These are phyloP conservation scores for Aschersonia sp. DNA, from an alignment of 2,329 filamentous ascomycete genomes.

Conservation along the genomic window DNA sequence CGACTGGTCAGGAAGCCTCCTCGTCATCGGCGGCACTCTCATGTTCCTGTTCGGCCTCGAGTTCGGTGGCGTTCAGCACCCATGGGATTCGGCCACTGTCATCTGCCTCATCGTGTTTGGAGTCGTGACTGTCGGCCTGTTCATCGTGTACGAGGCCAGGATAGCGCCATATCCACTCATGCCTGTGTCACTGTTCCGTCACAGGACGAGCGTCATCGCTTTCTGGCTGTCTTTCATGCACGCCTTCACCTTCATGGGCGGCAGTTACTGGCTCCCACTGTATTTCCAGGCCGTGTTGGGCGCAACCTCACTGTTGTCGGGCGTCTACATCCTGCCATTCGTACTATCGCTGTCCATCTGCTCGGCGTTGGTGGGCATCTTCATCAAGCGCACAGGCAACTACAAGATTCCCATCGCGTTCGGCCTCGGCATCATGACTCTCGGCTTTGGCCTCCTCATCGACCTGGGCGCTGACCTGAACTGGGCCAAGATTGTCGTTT, in stretches of 20 bases:
- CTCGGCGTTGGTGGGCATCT: conserved; percentile 41
- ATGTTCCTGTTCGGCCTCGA: conserved; percentile 81
- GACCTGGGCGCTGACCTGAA: conserved; percentile 41
- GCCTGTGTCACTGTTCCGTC: conserved; percentile 55
- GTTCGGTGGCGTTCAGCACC: conserved; percentile 61
- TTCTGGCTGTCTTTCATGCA: conserved; percentile 58
- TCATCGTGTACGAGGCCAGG: conserved; percentile 59
- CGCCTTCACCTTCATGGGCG: conserved; percentile 62
- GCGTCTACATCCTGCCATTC: conserved; percentile 59
- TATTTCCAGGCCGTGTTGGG: conserved; percentile 71
- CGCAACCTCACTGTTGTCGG: conserved; percentile 53
- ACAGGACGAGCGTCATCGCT: conserved; percentile 49
- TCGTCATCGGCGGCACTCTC: conserved; percentile 62
- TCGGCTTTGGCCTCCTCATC: conserved; percentile 52
- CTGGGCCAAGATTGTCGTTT: conserved; percentile 43
- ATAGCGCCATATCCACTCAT: conserved; percentile 66
- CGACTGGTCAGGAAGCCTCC: conserved; percentile 39
- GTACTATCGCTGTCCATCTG: conserved; percentile 52
- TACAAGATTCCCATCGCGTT: conserved; percentile 47
- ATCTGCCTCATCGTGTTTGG: conserved; percentile 70
- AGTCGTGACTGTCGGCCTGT: conserved; percentile 44
- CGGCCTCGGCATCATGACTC: conserved; percentile 42
- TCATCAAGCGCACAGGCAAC: conserved; percentile 49
- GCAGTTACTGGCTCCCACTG: conserved; percentile 66
- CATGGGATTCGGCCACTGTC: conserved; percentile 63